phyloP scores from a whole-genome alignment of 768 basidiomycete species.

The Lactifluus volemus region DNA sequence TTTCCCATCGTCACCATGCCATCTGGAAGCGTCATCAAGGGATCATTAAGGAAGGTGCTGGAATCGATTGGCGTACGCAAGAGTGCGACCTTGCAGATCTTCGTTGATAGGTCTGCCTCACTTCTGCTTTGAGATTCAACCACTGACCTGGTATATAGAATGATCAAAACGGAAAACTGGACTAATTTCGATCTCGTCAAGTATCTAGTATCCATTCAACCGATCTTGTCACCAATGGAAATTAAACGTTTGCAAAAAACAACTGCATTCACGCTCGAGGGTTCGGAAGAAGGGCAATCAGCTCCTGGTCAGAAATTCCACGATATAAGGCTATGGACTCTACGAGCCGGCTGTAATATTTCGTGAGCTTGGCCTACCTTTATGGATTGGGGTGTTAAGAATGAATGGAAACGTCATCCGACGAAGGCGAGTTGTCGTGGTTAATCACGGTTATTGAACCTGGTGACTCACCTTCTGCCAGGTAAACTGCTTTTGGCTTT shows the following conservation, averaged over 20 bases:
- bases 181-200: conserved; percentile 75
- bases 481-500: conserved; percentile 74
- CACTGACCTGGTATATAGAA: conserved; percentile 35
- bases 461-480: conserved; percentile 24
- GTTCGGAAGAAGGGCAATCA: conserved; percentile 17
- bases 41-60: conserved; percentile 60
- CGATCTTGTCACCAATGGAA: conserved; percentile 50
- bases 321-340: conserved; percentile 62
- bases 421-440: conserved; percentile 56
- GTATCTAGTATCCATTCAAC: conserved; percentile 79
- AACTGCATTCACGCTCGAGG: conserved; percentile 65
- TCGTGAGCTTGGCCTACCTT: conserved; percentile 69
- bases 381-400: conserved; percentile 75
- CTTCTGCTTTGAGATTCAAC: not conserved
- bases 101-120: conserved; percentile 71
- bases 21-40: conserved; percentile 55
- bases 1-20: conserved; percentile 70
- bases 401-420: conserved; percentile 75
- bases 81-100: conserved; percentile 85
- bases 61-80: conserved; percentile 74
- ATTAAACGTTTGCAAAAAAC: conserved; percentile 49
- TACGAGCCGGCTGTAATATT: conserved; percentile 79
- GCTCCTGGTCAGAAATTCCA: conserved; percentile 26
- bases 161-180: conserved; percentile 89
- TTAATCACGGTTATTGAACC: not conserved